Evolutionary conservation across 208 protist genomes (phyloP).

Genomic region (Trypanosoma rangeli): DNA sequence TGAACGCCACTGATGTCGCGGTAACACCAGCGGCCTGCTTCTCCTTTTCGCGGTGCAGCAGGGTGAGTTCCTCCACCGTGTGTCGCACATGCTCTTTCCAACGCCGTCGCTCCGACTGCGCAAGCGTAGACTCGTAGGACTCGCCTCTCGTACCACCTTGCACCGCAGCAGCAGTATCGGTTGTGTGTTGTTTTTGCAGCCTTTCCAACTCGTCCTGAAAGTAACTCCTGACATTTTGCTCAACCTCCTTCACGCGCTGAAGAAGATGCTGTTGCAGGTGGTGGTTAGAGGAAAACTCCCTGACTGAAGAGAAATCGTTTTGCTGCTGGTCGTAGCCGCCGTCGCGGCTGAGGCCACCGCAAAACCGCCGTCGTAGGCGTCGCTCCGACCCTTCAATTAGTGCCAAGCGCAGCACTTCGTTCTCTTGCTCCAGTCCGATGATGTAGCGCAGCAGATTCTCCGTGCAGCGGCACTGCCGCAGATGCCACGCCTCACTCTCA

Average conservation of each 20-base stretch:
- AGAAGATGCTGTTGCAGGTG: constrained; percentile 10
- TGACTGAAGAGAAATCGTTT: not conserved
- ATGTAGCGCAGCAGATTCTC: constrained; percentile 3
- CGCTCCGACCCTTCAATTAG: constrained; percentile 6
- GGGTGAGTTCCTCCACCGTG: constrained; percentile 2
- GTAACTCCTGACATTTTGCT: not conserved
- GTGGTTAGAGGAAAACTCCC: not conserved
- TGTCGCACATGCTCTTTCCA: constrained; percentile 8
- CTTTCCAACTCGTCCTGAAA: constrained; percentile 2
- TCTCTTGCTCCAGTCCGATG: constrained; percentile 12
- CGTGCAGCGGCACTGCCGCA: not conserved
- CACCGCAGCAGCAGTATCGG: not conserved
- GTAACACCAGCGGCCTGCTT: not conserved
- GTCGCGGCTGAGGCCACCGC: not conserved
- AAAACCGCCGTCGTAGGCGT: constrained; percentile 9
- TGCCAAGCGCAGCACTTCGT: constrained; percentile 7
- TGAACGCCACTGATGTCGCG: not conserved
- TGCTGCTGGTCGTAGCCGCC: not conserved
- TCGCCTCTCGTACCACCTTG: not conserved
- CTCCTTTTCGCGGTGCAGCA: constrained; percentile 10
- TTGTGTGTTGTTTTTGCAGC: not conserved
- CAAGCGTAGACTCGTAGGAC: constrained; percentile 1
- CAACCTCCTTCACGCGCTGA: not conserved
- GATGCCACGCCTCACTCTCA: not conserved
- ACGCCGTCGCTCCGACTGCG: constrained; percentile 9